Conservation (phyloP, 2,329 filamentous ascomycete genomes). For the Fusarium pseudoanthophilum region DNA sequence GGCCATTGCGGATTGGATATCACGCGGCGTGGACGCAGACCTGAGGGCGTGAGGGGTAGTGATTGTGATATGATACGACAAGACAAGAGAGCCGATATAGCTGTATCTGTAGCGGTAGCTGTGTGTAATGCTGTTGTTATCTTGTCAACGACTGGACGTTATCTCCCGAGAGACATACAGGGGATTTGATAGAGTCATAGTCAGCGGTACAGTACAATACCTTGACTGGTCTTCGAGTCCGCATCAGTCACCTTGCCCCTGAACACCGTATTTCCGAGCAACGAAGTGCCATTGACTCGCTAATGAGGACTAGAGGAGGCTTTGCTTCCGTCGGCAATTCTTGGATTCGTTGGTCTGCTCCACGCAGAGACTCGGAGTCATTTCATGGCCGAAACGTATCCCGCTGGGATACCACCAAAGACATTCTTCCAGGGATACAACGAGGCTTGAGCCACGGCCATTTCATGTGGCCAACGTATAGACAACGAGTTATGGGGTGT, state of each 20-base stretch:
- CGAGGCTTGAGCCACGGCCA: conserved; percentile 6
- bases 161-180: conserved; percentile 15
- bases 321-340: conserved; percentile 18
- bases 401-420: neutral
- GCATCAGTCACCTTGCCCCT: conserved; percentile 22
- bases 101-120: neutral
- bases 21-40: conserved; percentile 64
- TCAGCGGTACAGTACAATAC: neutral
- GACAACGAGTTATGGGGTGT: conserved; percentile 7
- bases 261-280: conserved; percentile 15
- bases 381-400: conserved; percentile 7
- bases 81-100: conserved; percentile 9
- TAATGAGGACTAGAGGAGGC: neutral
- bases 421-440: neutral
- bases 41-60: conserved; percentile 37
- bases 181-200: conserved; percentile 19
- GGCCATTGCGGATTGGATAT: conserved; percentile 75
- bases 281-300: conserved; percentile 27
- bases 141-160: conserved; percentile 25
- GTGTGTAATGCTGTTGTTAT: conserved; percentile 19
- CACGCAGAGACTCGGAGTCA: conserved; percentile 3
- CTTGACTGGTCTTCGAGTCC: neutral
- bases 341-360: conserved; percentile 26
- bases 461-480: conserved; percentile 14
- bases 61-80: conserved; percentile 1